Conservation (phyloP, 768 basidiomycete species). For the Calocera cornea region DNA sequence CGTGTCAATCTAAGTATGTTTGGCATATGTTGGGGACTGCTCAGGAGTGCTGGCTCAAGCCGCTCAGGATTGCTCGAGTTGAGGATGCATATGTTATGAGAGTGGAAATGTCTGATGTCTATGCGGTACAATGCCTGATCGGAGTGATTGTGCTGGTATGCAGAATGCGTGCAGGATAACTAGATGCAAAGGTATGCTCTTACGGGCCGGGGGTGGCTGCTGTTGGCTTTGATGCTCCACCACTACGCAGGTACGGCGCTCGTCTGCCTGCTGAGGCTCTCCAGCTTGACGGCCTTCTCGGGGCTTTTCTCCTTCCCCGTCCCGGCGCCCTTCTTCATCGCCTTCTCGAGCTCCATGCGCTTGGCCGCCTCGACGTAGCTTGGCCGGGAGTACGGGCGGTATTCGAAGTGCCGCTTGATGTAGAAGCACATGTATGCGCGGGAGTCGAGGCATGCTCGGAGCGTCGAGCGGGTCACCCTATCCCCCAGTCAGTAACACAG, state of each 20-base stretch:
- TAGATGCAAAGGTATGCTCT: background rate
- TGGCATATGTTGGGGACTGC: too few relatives aligned
- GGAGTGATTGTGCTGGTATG: background rate
- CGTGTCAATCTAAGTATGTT: too few relatives aligned
- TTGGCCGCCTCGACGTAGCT: slow-evolving; percentile 38
- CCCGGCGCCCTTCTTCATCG: slow-evolving; percentile 52
- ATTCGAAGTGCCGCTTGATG: slow-evolving; percentile 77
- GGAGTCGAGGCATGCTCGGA: slow-evolving; percentile 54
- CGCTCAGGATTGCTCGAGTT: slow-evolving; percentile 16
- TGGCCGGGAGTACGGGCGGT: slow-evolving; percentile 55
- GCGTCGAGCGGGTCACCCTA: slow-evolving; percentile 59
- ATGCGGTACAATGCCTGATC: too few relatives aligned
- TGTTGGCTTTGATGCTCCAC: background rate
- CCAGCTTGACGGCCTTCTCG: slow-evolving; percentile 23
- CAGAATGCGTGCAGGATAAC: slow-evolving; percentile 1
- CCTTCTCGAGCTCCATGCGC: slow-evolving; percentile 11
- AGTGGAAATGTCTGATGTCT: slow-evolving; percentile 7
- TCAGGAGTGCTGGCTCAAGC: background rate
- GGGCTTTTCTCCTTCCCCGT: slow-evolving; percentile 44
- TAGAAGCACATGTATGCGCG: slow-evolving; percentile 93
- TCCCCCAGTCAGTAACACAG: slow-evolving; percentile 7
- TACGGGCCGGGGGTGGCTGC: too few relatives aligned
- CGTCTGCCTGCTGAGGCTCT: background rate
- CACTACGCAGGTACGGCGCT: background rate
- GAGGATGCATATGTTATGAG: slow-evolving; percentile 16